phyloP scores from a whole-genome alignment of 2,329 filamentous ascomycete genomes.

The Diaporthe velutina region DNA sequence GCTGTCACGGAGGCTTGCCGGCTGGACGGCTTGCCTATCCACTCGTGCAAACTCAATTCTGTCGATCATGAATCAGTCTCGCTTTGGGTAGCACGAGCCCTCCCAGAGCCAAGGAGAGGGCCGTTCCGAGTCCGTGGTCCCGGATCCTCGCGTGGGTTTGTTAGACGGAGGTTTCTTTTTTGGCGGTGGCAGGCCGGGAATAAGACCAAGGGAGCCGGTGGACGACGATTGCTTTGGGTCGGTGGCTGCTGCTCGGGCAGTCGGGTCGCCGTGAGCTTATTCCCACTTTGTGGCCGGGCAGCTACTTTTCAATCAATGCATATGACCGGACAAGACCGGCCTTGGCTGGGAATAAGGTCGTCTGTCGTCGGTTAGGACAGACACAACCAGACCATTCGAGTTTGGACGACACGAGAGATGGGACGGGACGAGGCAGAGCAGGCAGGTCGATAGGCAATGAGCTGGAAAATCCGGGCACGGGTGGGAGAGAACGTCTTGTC shows the following conservation, averaged over 20 bases:
- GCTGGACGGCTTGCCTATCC: constrained; percentile 3
- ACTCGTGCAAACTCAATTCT: constrained; percentile 30
- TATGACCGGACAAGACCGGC: not conserved
- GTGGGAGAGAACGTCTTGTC: constrained; percentile 3
- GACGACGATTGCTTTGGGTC: constrained; percentile 1
- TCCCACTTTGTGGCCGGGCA: not conserved
- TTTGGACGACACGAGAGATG: not conserved
- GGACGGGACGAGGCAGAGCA: not conserved
- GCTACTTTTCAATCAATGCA: constrained; percentile 10
- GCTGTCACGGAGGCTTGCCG: not conserved
- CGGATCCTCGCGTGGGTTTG: constrained; percentile 29
- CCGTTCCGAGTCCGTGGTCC: constrained; percentile 34
- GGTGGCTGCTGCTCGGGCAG: constrained; percentile 12
- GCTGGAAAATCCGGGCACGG: constrained; percentile 2
- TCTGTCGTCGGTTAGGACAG: not conserved
- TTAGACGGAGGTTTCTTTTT: constrained; percentile 20
- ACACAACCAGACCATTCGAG: not conserved
- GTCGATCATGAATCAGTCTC: constrained; percentile 22
- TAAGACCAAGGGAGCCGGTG: constrained; percentile 32
- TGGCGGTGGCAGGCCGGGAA: constrained; percentile 32
- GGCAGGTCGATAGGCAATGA: constrained; percentile 8
- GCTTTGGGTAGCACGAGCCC: constrained; percentile 35
- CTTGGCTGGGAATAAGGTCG: constrained; percentile 32
- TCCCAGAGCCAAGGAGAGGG: constrained; percentile 19
- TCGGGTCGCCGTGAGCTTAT: constrained; percentile 27